Evolutionary conservation across 2,329 filamentous ascomycete species (phyloP), one percentile per base, ranked within the genome.

Genomic region (Ophiostoma ulmi): DNA sequence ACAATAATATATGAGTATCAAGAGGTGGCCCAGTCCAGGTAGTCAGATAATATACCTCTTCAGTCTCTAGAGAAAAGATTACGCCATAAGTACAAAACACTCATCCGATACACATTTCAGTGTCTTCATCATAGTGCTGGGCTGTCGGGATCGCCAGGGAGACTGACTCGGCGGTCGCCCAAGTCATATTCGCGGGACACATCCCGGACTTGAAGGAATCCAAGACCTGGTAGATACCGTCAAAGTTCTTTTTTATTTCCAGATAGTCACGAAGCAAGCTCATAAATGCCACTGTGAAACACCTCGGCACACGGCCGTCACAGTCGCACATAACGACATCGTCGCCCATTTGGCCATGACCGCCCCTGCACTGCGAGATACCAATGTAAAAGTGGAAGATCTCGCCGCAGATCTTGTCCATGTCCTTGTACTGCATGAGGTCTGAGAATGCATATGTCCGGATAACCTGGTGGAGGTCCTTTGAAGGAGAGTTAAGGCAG

Each of bases 261-360:
- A 69, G n/a, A 4, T 38, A 36, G 38, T 52, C 39, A 6, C 69
- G 65, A 1, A 58, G 58, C 55, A 70, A 66, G 39, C 67, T 70
- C 26, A 71, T 44, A 26, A 69, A 72, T 1, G 38, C 69, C 1
- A 69, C 44, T 20, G 70, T 44, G 26, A 73, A 67, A 44, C 72
- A 74, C 6, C 22, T 2, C 0, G 73, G 69, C 44, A 72, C 48
- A 8, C 36, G 38, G 52, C 72, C 70, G 55, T 70, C 64, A 69
- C 75, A 76, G 13, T 73, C 72, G 58, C 74, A 74, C 72, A 74
- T 71, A 13, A 63, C 20, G 5, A 72, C 35, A 61, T 74, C 73
- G 61, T 71, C 63, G 39, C 39, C 36, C 38, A 44, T 48, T 5
- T 8, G 6, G 39, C 39, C 65, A 17, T 67, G 65, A 22, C 65